phyloP scores from a whole-genome alignment of 2,329 filamentous ascomycete species.

The Alternaria panax region DNA sequence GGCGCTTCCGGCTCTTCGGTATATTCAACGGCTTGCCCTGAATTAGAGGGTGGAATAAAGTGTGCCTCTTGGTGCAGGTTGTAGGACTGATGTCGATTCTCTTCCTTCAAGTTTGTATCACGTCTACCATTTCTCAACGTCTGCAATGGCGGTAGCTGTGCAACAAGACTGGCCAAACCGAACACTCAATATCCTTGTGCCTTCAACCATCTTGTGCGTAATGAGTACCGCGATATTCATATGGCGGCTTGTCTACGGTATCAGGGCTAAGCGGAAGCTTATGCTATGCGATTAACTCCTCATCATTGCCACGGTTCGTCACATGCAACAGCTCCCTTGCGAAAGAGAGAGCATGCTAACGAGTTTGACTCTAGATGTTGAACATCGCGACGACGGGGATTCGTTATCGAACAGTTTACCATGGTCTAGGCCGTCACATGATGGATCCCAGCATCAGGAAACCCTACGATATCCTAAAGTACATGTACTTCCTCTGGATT shows the following conservation, averaged over 20 bases:
- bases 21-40: neutral
- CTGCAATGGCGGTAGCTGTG: neutral
- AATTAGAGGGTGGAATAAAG: neutral
- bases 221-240: conserved; percentile 25
- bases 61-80: neutral
- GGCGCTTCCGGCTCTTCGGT: neutral
- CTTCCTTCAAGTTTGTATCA: neutral
- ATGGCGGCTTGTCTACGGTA: conserved; percentile 34
- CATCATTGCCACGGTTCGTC: conserved; percentile 29
- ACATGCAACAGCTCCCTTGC: neutral
- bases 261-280: conserved; percentile 27
- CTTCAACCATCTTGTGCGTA: conserved; percentile 22
- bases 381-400: conserved; percentile 25
- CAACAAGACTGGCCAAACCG: conserved; percentile 25
- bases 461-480: conserved; percentile 23
- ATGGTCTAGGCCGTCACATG: conserved; percentile 34
- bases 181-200: conserved; percentile 21
- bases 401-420: conserved; percentile 22
- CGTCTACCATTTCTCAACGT: neutral
- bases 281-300: conserved; percentile 35
- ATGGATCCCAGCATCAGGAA: conserved; percentile 30
- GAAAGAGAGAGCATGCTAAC: neutral
- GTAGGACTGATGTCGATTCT: neutral
- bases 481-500: conserved; percentile 34
- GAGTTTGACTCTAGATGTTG: conserved; percentile 18